phyloP scores from a whole-genome alignment of 148 eudicot species.

The Nepenthes mirabilis region DNA sequence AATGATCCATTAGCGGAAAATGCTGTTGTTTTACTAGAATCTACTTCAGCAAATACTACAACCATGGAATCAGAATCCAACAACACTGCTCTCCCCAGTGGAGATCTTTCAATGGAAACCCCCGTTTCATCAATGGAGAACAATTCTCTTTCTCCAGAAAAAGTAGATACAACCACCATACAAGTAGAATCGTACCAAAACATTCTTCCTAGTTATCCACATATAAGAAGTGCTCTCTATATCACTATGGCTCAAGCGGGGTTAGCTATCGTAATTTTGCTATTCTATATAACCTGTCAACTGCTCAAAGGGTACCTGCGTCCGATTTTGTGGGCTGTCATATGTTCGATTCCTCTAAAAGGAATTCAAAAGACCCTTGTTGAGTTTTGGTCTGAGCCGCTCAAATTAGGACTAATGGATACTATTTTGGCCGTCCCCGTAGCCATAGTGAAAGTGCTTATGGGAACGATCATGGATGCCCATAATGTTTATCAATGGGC shows the following conservation, averaged over 20 bases:
- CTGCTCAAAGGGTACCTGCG: slow-evolving; percentile 50
- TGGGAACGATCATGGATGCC: slow-evolving; percentile 47
- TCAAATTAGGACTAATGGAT: slow-evolving; percentile 41
- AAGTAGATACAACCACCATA: neutral
- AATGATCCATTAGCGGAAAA: neutral
- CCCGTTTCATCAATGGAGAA: neutral
- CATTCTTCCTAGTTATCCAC: slow-evolving; percentile 24
- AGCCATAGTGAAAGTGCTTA: slow-evolving; percentile 34
- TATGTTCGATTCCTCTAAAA: slow-evolving; percentile 62
- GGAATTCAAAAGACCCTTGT: slow-evolving; percentile 59
- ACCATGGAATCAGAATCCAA: no score
- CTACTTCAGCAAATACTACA: no score
- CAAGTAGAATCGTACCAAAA: neutral
- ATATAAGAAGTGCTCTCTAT: slow-evolving; percentile 52
- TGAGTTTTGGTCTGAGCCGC: slow-evolving; percentile 65
- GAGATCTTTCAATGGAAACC: no score
- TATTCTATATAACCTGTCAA: slow-evolving; percentile 26
- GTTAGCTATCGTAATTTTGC: slow-evolving; percentile 31
- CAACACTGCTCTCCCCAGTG: no score
- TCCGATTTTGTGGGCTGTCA: slow-evolving; percentile 60
- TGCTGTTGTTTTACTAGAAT: no score
- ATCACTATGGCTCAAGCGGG: slow-evolving; percentile 67
- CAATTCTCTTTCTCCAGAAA: neutral
- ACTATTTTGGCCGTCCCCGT: slow-evolving; percentile 54
- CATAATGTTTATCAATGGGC: slow-evolving; percentile 18